Conservation (phyloP, 495 filamentous ascomycete species). For the Annulohypoxylon bovei region DNA sequence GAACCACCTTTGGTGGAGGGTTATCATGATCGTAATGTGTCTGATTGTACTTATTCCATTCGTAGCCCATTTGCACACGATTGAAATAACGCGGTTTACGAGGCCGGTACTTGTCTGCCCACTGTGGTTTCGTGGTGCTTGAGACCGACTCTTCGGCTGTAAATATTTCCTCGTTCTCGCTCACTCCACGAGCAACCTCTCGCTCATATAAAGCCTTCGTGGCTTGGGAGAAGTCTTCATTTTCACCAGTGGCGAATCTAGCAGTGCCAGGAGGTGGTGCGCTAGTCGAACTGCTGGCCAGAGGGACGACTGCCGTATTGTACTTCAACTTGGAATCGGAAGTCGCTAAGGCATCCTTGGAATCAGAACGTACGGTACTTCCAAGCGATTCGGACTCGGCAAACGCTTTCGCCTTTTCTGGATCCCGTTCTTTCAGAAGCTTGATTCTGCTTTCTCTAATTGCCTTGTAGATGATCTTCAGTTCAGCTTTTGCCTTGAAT, state of each 20-base stretch:
- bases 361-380: conserved; percentile 23
- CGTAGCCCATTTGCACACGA: conserved; percentile 97
- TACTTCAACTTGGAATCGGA: conserved; percentile 28
- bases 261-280: conserved; percentile 67
- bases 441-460: conserved; percentile 79
- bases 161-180: conserved; percentile 97
- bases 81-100: conserved; percentile 98
- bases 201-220: conserved; percentile 92
- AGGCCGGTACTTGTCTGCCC: conserved; percentile 90
- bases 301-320: conserved; percentile 3
- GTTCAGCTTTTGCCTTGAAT: conserved; percentile 89
- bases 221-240: conserved; percentile 90
- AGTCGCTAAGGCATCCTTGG: conserved; percentile 39
- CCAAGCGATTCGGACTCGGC: conserved; percentile 45
- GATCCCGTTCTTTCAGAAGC: conserved; percentile 72
- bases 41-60: conserved; percentile 99
- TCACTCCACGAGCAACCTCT: conserved; percentile 90
- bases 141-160: conserved; percentile 87
- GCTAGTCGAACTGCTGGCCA: conserved; percentile 43
- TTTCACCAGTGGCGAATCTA: conserved; percentile 77
- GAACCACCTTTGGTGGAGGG: conserved; percentile 96
- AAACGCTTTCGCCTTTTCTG: conserved; percentile 71
- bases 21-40: conserved; percentile 99
- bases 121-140: conserved; percentile 70
- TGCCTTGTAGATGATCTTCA: conserved; percentile 81